phyloP scores from a whole-genome alignment of 169 alveolate genomes.

The Plasmodium yoelii region DNA sequence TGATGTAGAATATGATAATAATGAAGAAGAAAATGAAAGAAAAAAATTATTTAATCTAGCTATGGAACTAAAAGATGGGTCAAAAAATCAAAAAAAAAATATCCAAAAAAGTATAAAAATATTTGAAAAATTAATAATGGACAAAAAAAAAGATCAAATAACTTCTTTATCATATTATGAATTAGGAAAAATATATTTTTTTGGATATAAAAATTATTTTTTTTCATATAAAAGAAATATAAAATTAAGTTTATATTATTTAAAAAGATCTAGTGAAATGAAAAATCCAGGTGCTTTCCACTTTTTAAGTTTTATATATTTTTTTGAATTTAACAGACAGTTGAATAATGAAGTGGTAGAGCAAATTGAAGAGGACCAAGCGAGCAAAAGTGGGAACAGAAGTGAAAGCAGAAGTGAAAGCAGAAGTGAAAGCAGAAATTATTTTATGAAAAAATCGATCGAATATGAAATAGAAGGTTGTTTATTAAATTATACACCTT shows the following conservation, averaged over 20 bases:
- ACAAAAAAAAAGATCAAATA: constrained; percentile 21
- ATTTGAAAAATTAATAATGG: constrained; percentile 20
- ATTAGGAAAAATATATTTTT: constrained; percentile 60
- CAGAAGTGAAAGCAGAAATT: not conserved
- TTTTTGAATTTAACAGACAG: constrained; percentile 34
- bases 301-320: constrained; percentile 63
- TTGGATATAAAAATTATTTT: constrained; percentile 47
- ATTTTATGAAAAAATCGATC: constrained; percentile 14
- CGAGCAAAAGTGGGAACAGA: not conserved
- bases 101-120: constrained; percentile 40
- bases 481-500: constrained; percentile 33
- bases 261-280: constrained; percentile 38
- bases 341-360: not conserved
- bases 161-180: constrained; percentile 59
- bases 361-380: not conserved
- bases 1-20: not conserved
- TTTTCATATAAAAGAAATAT: constrained; percentile 56
- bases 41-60: constrained; percentile 28
- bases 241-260: constrained; percentile 40
- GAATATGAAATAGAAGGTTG: constrained; percentile 47
- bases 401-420: not conserved
- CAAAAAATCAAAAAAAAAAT: constrained; percentile 48
- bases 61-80: constrained; percentile 56
- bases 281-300: constrained; percentile 68
- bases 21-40: constrained; percentile 19